These are phyloP conservation scores for Selaginella tamariscina DNA, from an alignment of 75 land plant genomes.

Conservation along the genomic window DNA sequence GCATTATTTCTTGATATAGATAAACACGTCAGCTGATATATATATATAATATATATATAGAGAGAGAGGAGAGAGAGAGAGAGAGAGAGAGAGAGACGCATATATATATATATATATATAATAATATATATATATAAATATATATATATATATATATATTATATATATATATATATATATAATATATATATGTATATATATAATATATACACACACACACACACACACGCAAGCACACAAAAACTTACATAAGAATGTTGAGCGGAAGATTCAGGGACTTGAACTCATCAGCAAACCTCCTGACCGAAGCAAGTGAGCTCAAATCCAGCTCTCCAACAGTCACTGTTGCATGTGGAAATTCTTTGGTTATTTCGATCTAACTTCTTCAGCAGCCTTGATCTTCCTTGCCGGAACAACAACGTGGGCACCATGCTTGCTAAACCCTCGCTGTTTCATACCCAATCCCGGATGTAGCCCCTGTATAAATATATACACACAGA, in stretches of 20 bases:
- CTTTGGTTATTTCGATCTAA: background rate
- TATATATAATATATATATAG: background rate
- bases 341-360: background rate
- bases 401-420: slow-evolving; percentile 4
- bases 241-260: slow-evolving; percentile 7
- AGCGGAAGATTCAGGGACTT: background rate
- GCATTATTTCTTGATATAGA: background rate
- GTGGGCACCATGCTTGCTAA: slow-evolving; percentile 53
- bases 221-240: background rate
- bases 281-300: background rate
- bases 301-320: background rate
- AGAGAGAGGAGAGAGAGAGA: background rate
- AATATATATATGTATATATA: background rate
- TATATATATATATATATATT: background rate
- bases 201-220: background rate
- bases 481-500: too few relatives aligned
- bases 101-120: too few relatives aligned
- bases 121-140: background rate
- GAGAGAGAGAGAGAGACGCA: too few relatives aligned
- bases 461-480: slow-evolving; percentile 85
- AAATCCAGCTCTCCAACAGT: slow-evolving; percentile 12
- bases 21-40: background rate
- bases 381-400: background rate
- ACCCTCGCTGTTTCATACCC: slow-evolving; percentile 69
- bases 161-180: background rate